Base-by-base conservation (phyloP, 2,329 filamentous ascomycete genomes). In the Fusarium longipes region DNA sequence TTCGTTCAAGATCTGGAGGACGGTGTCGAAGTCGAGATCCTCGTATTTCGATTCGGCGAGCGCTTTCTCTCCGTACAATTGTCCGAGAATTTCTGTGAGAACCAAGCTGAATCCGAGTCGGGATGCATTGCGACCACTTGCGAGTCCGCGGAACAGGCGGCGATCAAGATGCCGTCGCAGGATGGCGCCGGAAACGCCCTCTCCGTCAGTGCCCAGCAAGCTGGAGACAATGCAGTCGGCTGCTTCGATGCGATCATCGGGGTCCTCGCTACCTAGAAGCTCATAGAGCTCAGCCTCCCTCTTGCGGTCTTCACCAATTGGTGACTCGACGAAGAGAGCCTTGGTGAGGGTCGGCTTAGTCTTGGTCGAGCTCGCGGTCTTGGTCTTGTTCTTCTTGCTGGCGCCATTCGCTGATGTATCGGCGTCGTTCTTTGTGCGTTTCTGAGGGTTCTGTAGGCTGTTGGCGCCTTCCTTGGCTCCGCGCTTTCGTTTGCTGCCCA, bases 101-200 rank as follows among this genome's bases (percentile, higher is more conserved):
- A 95, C 95, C 55, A 97, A 84, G 53, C 93, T 97, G 77, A 97
- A 97, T 5, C 96, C 96, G 49, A 96, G 82, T 25, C 96, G 87
- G 18, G 95, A 93, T 14, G 92, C 93, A 80, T 97, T 97, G 57
- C 93, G 89, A 54, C 93, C 91, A 76, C 93, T 97, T 63, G 94
- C 93, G 18, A 98, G 87, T 38, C 96, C 96, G 54, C 92, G 89
- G 77, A 97, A 93, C 35, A 99, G 83, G 25, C 91, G 86, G 74
- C 87, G 86, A 66, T 88, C 86, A 29, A 90, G 79, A 70, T 90
- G 88, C 59, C 86, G 81, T 68, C 83, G 77, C 15, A 90, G 79
- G 4, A 86, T 83, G 2, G 79, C 70, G 74, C 89, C 86, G 4
- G 82, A 66, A 5, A 84, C 84, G 30, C 80, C 79, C 20, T 85